These are phyloP conservation scores for Gossypium laxum DNA, from an alignment of 441 rosid species.

Conservation along the genomic window DNA sequence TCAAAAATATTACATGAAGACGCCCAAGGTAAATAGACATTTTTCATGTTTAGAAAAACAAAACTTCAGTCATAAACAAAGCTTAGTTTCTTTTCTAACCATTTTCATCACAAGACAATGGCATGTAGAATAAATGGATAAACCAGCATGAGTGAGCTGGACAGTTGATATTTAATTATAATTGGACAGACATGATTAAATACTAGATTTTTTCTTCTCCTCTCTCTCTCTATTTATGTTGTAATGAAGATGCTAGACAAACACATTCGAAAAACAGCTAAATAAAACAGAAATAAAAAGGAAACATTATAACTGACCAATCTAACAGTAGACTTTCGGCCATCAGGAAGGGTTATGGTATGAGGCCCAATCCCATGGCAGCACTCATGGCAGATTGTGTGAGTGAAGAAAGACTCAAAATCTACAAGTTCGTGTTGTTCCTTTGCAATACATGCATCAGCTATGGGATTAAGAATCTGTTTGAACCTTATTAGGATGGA, in stretches of 20 bases:
- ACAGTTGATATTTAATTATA: neutral
- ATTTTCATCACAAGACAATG: neutral
- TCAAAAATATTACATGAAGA: neutral
- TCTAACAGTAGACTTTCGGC: constrained; percentile 76
- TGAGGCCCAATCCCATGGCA: constrained; percentile 97
- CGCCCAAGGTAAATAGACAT: neutral
- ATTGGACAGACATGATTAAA: neutral
- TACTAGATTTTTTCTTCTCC: neutral
- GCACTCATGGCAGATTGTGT: constrained; percentile 87
- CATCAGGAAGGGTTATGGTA: constrained; percentile 77
- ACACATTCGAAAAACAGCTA: neutral
- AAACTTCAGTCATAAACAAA: neutral
- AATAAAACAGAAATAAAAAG: constrained; percentile 1
- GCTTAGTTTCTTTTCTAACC: neutral
- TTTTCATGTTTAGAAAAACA: neutral
- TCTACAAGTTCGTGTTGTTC: constrained; percentile 74
- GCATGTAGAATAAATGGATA: neutral
- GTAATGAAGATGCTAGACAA: neutral
- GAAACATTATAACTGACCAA: constrained; percentile 37
- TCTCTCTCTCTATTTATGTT: neutral
- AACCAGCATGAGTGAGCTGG: neutral
- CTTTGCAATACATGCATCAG: constrained; percentile 49
- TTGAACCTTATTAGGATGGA: constrained; percentile 48
- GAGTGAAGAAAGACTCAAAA: constrained; percentile 92
- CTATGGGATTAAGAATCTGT: constrained; percentile 78